Base-by-base conservation (phyloP, 768 basidiomycete genomes). In the Suillus subluteus region DNA sequence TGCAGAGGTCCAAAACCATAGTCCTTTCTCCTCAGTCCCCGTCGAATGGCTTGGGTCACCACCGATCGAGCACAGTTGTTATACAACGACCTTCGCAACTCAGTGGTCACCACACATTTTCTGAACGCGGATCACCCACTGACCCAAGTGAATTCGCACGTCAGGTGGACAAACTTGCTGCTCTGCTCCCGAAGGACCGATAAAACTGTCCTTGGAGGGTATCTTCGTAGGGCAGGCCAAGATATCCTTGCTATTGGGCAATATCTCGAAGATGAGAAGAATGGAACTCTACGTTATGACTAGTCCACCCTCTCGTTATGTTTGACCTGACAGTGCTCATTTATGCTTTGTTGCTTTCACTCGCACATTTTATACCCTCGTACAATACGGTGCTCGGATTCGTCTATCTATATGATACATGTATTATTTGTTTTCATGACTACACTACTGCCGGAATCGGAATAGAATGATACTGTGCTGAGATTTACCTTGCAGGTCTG, bases 191-290 rank as follows among this genome's bases (percentile, higher is more conserved):
- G 18, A 87, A 90, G 69, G 93, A n/a, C 90, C 41, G 87, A 94
- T 69, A 83, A 86, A 55, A 79, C 76, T 26, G 78, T 92, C 2
- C 83, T 95, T 9, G 88, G 88, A 46, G 85, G 87, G 16, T 95
- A 95, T 75, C 76, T 95, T 66, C 86, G 86, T 37, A 84, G 90
- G 12, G 82, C 91, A 12, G 93, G 93, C 26, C 87, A 91, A 73
- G 92, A 93, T 76, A 90, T 94, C 52, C 79, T 92, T 52, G 93
- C 93, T n/a, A 92, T 95, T 70, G 91, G 91, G 18, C 90, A 92
- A 73, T 95, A 92, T 75, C 80, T 95, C 13, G 92, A 93, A 69
- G 93, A 95, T 69, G 91, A 93, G 74, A 90, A 89, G 79, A 91
- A 89, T 72, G 91, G 91, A 40, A 83, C 80, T 56, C 73, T 93